Percentiles rank a stretch among this genome's conserved stretches.
phyloP scores from a whole-genome alignment of 192 early-diverging fungal species.

The Lobosporangium transversale region DNA sequence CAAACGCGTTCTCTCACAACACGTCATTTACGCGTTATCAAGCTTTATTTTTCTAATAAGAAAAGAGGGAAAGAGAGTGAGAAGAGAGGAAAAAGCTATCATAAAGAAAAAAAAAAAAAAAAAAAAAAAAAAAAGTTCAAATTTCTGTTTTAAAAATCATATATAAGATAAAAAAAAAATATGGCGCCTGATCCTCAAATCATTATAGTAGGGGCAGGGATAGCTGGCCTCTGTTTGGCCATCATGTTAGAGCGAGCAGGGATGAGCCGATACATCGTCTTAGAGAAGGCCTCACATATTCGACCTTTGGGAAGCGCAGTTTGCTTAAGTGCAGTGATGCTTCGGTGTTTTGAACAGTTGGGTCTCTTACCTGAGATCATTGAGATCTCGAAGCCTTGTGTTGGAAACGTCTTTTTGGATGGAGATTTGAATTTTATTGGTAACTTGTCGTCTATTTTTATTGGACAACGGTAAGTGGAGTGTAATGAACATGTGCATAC shows the following conservation, averaged over 20 bases:
- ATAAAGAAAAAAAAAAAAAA: too few species aligned
- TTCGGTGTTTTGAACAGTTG: conserved; percentile 37
- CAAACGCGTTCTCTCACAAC: too few species aligned
- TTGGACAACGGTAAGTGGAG: conserved; percentile 24
- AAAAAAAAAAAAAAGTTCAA: too few species aligned
- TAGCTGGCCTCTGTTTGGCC: conserved; percentile 23
- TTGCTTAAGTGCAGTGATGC: conserved; percentile 15
- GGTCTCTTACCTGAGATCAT: conserved; percentile 24
- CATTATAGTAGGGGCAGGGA: conserved; percentile 33
- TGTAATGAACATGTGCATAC: too few species aligned
- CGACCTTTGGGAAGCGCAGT: conserved; percentile 21
- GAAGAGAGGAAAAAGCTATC: too few species aligned
- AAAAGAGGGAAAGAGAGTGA: too few species aligned
- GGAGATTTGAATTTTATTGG: conserved; percentile 25
- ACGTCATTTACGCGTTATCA: too few species aligned
- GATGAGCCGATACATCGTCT: conserved; percentile 26
- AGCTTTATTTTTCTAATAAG: too few species aligned
- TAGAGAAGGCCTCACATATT: conserved; percentile 2
- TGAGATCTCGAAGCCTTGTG: conserved; percentile 14
- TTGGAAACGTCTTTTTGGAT: conserved; percentile 31
- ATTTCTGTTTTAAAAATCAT: neutral
- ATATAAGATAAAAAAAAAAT: neutral
- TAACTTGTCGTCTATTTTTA: conserved; percentile 11
- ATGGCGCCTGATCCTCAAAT: conserved; percentile 36
- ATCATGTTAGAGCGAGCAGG: conserved; percentile 37